phyloP scores from a whole-genome alignment of 1,139 yeast species.

The Yamadazyma friedrichii region DNA sequence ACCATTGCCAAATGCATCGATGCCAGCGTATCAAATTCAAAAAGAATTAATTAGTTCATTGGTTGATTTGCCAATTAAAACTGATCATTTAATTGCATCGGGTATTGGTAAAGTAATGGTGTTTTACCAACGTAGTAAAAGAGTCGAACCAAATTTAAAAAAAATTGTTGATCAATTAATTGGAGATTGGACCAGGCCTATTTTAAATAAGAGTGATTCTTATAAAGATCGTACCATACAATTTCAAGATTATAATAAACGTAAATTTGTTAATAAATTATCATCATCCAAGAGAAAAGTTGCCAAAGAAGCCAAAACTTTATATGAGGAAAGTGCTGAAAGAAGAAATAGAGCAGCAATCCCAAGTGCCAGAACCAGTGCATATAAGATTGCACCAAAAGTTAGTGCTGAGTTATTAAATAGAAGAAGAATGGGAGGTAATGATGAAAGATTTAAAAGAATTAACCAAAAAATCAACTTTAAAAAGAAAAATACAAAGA shows the following conservation, averaged over 20 bases:
- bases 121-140: constrained; percentile 88
- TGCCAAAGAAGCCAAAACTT: constrained; percentile 47
- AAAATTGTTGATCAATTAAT: constrained; percentile 86
- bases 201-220: constrained; percentile 92
- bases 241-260: constrained; percentile 68
- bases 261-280: constrained; percentile 49
- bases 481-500: constrained; percentile 41
- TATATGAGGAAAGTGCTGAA: constrained; percentile 89
- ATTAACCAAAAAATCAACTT: constrained; percentile 57
- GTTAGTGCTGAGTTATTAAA: constrained; percentile 51
- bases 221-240: constrained; percentile 84
- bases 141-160: constrained; percentile 84
- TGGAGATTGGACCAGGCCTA: constrained; percentile 98
- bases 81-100: constrained; percentile 90
- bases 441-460: constrained; percentile 78
- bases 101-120: constrained; percentile 92
- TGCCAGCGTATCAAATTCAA: constrained; percentile 96
- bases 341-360: constrained; percentile 93
- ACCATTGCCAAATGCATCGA: constrained; percentile 95
- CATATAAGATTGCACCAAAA: constrained; percentile 87
- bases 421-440: constrained; percentile 45
- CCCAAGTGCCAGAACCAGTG: constrained; percentile 84
- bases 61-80: constrained; percentile 81
- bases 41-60: constrained; percentile 78
- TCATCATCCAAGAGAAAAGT: constrained; percentile 33